Percentiles rank a stretch among this genome's conserved stretches.
Conservation (phyloP, 352 stramenopile species). For the Phytopythium mirpurense region DNA sequence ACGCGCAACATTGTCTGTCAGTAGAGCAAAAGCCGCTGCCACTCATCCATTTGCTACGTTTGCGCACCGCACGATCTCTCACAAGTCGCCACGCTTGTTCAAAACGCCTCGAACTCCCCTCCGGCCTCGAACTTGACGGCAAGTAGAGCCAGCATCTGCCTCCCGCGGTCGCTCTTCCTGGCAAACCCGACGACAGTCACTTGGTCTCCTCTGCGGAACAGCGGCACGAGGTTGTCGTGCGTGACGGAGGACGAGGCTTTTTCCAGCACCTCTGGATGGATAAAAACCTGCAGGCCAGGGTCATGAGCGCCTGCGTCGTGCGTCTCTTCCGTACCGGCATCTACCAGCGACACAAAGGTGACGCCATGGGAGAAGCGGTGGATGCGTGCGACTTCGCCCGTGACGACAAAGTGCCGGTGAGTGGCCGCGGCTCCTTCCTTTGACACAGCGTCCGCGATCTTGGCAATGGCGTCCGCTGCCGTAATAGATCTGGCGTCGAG, state of each 20-base stretch:
- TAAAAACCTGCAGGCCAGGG: slow-evolving; percentile 3
- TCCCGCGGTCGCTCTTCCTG: slow-evolving; percentile 2
- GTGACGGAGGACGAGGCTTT: neutral
- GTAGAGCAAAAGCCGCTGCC: too few relatives aligned
- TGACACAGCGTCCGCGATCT: neutral
- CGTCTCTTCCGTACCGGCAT: neutral
- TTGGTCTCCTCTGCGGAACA: neutral
- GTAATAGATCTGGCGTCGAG: slow-evolving; percentile 7
- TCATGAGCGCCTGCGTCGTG: neutral
- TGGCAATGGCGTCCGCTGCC: neutral
- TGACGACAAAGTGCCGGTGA: slow-evolving; percentile 21
- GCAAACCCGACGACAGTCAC: neutral
- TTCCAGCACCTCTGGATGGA: neutral
- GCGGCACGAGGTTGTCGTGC: neutral
- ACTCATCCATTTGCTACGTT: too few relatives aligned
- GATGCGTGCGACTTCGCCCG: slow-evolving; percentile 29
- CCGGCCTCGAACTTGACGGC: neutral
- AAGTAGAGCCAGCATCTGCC: neutral
- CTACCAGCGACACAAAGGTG: slow-evolving; percentile 35
- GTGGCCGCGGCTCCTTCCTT: slow-evolving; percentile 1
- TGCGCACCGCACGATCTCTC: too few relatives aligned
- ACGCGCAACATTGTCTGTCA: too few relatives aligned
- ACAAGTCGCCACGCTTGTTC: too few relatives aligned
- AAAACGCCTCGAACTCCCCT: slow-evolving; percentile 6
- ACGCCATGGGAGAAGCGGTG: slow-evolving; percentile 43